Conservation (phyloP, 2,329 filamentous ascomycete species). For the Clathrospora elynae region DNA sequence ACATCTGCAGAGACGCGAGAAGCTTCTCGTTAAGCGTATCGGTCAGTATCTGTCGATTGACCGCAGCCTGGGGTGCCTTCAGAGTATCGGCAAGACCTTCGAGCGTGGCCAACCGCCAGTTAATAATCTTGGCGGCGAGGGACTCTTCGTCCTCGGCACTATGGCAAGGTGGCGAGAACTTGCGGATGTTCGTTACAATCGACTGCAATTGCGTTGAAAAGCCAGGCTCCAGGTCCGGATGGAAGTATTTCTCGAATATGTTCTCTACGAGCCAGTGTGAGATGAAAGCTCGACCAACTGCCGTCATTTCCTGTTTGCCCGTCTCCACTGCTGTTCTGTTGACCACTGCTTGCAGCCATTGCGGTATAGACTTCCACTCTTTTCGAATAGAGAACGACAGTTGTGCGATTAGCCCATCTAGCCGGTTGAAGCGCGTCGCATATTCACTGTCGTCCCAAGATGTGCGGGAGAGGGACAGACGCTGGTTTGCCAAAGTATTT, state of each 20-base stretch:
- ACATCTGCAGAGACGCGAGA: slow-evolving; percentile 72
- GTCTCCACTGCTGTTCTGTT: slow-evolving; percentile 84
- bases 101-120: slow-evolving; percentile 90
- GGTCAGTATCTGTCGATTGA: slow-evolving; percentile 66
- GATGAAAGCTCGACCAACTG: slow-evolving; percentile 86
- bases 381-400: slow-evolving; percentile 95
- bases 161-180: slow-evolving; percentile 71
- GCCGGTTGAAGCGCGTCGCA: slow-evolving; percentile 80
- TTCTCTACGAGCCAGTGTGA: slow-evolving; percentile 89
- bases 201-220: slow-evolving; percentile 80
- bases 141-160: slow-evolving; percentile 90
- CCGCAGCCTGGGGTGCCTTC: slow-evolving; percentile 65
- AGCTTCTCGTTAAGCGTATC: slow-evolving; percentile 68
- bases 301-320: slow-evolving; percentile 97
- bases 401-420: slow-evolving; percentile 94
- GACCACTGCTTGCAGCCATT: slow-evolving; percentile 78
- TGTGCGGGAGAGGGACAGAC: slow-evolving; percentile 90
- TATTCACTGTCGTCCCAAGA: slow-evolving; percentile 97
- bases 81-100: slow-evolving; percentile 82
- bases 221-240: slow-evolving; percentile 78
- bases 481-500: slow-evolving; percentile 95
- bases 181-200: slow-evolving; percentile 86
- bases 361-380: slow-evolving; percentile 81
- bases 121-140: slow-evolving; percentile 82
- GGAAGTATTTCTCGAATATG: slow-evolving; percentile 89